phyloP scores from a whole-genome alignment of 78 protist genomes.

The Protostelium mycophagum region DNA sequence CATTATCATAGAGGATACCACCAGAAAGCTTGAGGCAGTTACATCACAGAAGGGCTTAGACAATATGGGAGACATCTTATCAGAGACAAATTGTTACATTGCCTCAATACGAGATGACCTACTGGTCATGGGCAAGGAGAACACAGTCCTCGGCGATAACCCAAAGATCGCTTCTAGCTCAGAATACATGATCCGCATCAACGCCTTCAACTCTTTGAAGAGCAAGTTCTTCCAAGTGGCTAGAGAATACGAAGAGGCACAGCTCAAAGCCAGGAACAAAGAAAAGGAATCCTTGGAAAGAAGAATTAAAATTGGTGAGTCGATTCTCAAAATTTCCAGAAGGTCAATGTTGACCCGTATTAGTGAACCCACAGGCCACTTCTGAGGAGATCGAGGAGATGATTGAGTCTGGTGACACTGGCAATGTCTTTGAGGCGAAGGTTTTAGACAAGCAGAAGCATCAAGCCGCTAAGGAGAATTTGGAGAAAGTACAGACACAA shows the following conservation, averaged over 20 bases:
- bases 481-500: conserved; percentile 62
- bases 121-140: neutral
- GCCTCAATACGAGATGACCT: neutral
- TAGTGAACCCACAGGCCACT: conserved; percentile 75
- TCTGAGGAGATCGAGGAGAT: conserved; percentile 74
- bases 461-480: conserved; percentile 51
- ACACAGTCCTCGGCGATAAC: neutral
- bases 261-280: conserved; percentile 59
- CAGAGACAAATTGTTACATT: neutral
- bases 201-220: conserved; percentile 56
- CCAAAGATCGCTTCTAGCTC: conserved; percentile 10
- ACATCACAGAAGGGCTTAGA: neutral
- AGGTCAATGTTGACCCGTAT: too few relatives aligned
- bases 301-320: conserved; percentile 58
- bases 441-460: conserved; percentile 46
- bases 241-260: conserved; percentile 69
- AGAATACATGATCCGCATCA: conserved; percentile 46
- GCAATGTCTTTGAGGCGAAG: conserved; percentile 59
- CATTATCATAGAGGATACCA: neutral
- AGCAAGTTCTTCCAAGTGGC: conserved; percentile 70
- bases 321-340: neutral
- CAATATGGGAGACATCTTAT: neutral
- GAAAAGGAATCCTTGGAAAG: conserved; percentile 72
- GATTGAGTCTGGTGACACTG: conserved; percentile 44
- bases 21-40: neutral